Evolutionary conservation across 352 stramenopile genomes (phyloP).

Genomic region (Globisporangium camurandrum): DNA sequence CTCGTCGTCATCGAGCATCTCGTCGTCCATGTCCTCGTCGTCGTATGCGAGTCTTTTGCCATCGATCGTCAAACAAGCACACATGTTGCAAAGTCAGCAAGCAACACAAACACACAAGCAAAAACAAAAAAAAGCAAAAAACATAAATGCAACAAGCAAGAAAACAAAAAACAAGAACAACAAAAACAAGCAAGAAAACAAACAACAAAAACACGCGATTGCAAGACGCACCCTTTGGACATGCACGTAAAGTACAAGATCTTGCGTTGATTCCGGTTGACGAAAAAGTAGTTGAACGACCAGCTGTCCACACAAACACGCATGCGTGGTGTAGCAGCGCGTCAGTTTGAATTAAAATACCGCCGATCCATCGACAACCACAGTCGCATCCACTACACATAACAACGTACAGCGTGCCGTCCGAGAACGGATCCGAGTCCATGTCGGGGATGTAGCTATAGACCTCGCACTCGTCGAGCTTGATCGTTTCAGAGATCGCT

Average conservation of each 20-base stretch:
- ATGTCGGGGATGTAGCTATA: slow-evolving; percentile 93
- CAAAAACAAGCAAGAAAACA: too few species aligned
- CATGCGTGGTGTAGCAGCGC: background rate
- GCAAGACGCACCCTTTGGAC: slow-evolving; percentile 56
- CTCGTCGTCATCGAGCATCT: slow-evolving; percentile 67
- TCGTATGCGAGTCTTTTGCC: slow-evolving; percentile 50
- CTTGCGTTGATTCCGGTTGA: slow-evolving; percentile 90
- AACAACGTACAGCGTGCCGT: slow-evolving; percentile 70
- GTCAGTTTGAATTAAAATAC: too few species aligned
- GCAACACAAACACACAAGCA: too few species aligned
- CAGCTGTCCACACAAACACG: slow-evolving; percentile 29
- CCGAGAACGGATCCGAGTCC: slow-evolving; percentile 90
- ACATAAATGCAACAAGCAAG: too few species aligned
- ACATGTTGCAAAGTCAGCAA: too few species aligned
- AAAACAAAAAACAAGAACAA: too few species aligned
- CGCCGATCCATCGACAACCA: too few species aligned
- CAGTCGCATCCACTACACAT: background rate
- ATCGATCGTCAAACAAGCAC: slow-evolving; percentile 5
- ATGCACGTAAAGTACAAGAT: slow-evolving; percentile 93
- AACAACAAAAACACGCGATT: too few species aligned
- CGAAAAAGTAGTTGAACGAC: slow-evolving; percentile 96
- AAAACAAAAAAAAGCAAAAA: too few species aligned
- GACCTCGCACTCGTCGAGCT: slow-evolving; percentile 86
- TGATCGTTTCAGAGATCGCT: slow-evolving; percentile 74
- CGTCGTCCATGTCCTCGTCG: slow-evolving; percentile 69